Conservation (phyloP, 176 grass and related monocot genomes). For the Aechmea fasciata region DNA sequence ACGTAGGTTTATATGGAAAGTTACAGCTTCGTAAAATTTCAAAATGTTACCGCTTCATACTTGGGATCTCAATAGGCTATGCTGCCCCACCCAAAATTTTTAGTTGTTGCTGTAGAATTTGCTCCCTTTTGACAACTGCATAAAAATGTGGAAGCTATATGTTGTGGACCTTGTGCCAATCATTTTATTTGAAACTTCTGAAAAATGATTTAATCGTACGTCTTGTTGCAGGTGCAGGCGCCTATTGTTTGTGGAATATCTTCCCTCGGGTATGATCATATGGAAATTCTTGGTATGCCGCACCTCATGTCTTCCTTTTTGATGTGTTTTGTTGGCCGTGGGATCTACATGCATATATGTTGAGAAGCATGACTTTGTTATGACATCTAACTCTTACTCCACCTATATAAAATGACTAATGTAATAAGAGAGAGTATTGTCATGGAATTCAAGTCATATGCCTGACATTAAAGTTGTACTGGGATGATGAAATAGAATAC, state of each 20-base stretch:
- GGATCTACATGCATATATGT: not conserved
- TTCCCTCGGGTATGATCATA: slow-evolving; percentile 83
- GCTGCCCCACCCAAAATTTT: too few species aligned
- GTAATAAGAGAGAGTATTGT: not conserved
- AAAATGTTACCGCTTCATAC: too few species aligned
- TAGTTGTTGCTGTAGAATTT: too few species aligned
- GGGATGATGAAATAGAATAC: too few species aligned
- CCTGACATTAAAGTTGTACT: not conserved
- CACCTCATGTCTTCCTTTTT: not conserved
- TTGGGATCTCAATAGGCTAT: too few species aligned
- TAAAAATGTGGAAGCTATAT: too few species aligned
- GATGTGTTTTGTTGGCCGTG: too few species aligned
- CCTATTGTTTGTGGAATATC: slow-evolving; percentile 81
- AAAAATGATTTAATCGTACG: not conserved
- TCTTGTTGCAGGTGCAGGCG: slow-evolving; percentile 52
- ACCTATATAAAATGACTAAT: not conserved
- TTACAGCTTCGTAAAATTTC: too few species aligned
- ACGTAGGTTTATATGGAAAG: too few species aligned
- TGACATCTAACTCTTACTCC: too few species aligned
- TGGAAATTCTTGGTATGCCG: slow-evolving; percentile 90
- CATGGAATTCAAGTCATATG: not conserved
- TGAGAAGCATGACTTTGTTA: too few species aligned
- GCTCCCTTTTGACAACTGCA: too few species aligned
- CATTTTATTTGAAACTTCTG: not conserved
- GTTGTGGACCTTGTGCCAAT: not conserved